phyloP scores from a whole-genome alignment of 208 protist species.

The Willaertia magna region DNA sequence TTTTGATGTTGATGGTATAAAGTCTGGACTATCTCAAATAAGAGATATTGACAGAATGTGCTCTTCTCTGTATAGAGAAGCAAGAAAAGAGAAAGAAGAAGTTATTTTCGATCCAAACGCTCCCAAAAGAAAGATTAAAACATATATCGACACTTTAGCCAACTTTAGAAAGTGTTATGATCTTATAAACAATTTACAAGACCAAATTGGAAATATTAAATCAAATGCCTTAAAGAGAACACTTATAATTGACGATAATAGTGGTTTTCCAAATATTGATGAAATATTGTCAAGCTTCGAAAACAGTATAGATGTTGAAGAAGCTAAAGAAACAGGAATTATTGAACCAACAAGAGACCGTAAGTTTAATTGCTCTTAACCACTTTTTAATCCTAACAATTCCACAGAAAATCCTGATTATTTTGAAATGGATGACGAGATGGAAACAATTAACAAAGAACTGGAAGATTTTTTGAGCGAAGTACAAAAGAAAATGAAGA shows the following conservation, averaged over 20 bases:
- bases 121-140: background rate
- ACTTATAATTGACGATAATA: background rate
- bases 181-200: background rate
- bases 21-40: background rate
- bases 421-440: background rate
- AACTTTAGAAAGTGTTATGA: background rate
- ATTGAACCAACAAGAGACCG: background rate
- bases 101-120: background rate
- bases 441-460: background rate
- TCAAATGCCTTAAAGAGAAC: background rate
- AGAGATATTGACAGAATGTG: slow-evolving; percentile 1
- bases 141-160: background rate
- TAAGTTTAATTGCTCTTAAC: background rate
- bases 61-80: background rate
- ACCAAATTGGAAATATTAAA: background rate
- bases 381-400: no score
- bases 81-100: background rate
- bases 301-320: slow-evolving; percentile 45
- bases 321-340: no score
- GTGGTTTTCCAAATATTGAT: slow-evolving; percentile 28
- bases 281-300: slow-evolving; percentile 32
- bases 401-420: no score
- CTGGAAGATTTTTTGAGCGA: background rate
- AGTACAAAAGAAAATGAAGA: background rate
- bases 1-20: background rate